Conservation (phyloP, 345 rosid genomes). For the Citrus sinensis region DVS_A1.0 CM039167.1:4878501-4879000, state of each 20-base stretch:
- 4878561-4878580: background rate
- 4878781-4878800: too few relatives aligned
- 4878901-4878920: background rate
- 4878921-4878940: too few relatives aligned
- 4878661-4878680: background rate
- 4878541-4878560: background rate
- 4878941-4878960: too few relatives aligned
- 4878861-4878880: background rate
- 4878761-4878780: too few relatives aligned
- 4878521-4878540: background rate
- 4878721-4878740: too few relatives aligned
- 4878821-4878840: too few relatives aligned
- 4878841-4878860: too few relatives aligned
- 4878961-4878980: too few relatives aligned
- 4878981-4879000: too few relatives aligned
- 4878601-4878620: background rate
- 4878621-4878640: background rate
- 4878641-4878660: background rate
- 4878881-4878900: background rate
- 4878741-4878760: too few relatives aligned
- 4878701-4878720: background rate
- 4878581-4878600: background rate
- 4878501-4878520: too few relatives aligned
- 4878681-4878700: constrained; percentile 5
- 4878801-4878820: too few relatives aligned